Evolutionary conservation across 148 eudicot genomes (phyloP).

Genomic region (Camellia sinensis): DNA sequence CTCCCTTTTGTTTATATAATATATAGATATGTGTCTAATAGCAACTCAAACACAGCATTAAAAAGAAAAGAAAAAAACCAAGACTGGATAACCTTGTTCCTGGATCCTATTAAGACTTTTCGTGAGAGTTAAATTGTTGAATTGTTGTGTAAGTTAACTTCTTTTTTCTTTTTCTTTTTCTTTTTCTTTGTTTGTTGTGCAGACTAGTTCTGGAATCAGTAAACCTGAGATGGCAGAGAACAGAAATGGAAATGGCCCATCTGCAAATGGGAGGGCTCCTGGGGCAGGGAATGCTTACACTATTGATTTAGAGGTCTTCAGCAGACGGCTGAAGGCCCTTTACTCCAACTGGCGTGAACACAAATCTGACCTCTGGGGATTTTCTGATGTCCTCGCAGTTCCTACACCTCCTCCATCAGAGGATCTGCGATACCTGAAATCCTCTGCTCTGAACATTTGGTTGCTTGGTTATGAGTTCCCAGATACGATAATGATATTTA

Average conservation of each 20-base stretch:
- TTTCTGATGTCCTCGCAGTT: conserved; percentile 55
- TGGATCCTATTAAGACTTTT: background rate
- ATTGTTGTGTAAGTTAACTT: background rate
- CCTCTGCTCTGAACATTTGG: conserved; percentile 85
- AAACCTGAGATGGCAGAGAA: conserved; percentile 32
- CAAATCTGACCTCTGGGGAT: conserved; percentile 58
- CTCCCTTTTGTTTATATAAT: too few species aligned
- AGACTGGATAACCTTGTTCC: background rate
- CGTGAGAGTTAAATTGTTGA: background rate
- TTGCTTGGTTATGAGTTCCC: conserved; percentile 88
- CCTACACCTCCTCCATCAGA: conserved; percentile 83
- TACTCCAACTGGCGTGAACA: conserved; percentile 63
- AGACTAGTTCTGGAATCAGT: conserved; percentile 4
- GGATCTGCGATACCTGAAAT: conserved; percentile 78
- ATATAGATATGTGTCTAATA: too few species aligned
- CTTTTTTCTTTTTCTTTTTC: too few species aligned
- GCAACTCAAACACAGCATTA: too few species aligned
- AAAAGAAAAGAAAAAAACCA: background rate
- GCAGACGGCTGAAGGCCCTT: conserved; percentile 46
- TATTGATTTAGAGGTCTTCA: conserved; percentile 52
- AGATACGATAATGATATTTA: conserved; percentile 80
- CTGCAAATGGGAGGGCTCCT: conserved; percentile 23
- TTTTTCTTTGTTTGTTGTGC: conserved; percentile 6
- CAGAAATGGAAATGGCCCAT: conserved; percentile 33
- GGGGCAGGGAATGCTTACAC: conserved; percentile 35